Conservation (phyloP, 495 filamentous ascomycete species). For the Chaetomidium leptoderma region DNA sequence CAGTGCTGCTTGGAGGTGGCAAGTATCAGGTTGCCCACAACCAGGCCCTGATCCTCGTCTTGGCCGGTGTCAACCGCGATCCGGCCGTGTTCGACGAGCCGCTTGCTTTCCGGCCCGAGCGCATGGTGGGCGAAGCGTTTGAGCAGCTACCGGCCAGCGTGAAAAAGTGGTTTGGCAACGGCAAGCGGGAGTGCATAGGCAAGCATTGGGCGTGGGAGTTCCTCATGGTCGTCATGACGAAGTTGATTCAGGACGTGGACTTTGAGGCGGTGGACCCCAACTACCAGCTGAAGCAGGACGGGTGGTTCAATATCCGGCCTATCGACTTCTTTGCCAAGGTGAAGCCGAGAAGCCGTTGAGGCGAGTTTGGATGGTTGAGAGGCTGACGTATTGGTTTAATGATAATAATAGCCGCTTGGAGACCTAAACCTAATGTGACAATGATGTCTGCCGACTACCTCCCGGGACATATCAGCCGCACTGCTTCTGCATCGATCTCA, state of each 20-base stretch:
- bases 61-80: slow-evolving; percentile 61
- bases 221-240: slow-evolving; percentile 49
- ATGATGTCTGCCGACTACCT: too few relatives aligned
- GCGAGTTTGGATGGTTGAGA: not conserved
- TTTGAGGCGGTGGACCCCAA: slow-evolving; percentile 53
- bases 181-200: slow-evolving; percentile 63
- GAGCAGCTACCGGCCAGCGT: slow-evolving; percentile 53
- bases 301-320: slow-evolving; percentile 47
- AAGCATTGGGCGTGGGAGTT: slow-evolving; percentile 67
- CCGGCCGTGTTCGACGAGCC: slow-evolving; percentile 62
- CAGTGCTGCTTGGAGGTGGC: slow-evolving; percentile 50
- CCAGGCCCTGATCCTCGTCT: slow-evolving; percentile 57
- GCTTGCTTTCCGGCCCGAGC: slow-evolving; percentile 59
- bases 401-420: not conserved
- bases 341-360: slow-evolving; percentile 30
- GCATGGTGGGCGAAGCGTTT: slow-evolving; percentile 62
- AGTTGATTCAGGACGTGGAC: slow-evolving; percentile 58
- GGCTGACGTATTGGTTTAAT: not conserved
- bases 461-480: too few relatives aligned
- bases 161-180: slow-evolving; percentile 70
- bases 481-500: too few relatives aligned
- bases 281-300: slow-evolving; percentile 52
- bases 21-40: slow-evolving; percentile 62
- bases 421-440: too few relatives aligned
- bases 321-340: slow-evolving; percentile 40